Percentiles rank a stretch among this genome's conserved stretches.
Conservation (phyloP, 1,139 yeast species). For the Taiozyma onychis region DNA sequence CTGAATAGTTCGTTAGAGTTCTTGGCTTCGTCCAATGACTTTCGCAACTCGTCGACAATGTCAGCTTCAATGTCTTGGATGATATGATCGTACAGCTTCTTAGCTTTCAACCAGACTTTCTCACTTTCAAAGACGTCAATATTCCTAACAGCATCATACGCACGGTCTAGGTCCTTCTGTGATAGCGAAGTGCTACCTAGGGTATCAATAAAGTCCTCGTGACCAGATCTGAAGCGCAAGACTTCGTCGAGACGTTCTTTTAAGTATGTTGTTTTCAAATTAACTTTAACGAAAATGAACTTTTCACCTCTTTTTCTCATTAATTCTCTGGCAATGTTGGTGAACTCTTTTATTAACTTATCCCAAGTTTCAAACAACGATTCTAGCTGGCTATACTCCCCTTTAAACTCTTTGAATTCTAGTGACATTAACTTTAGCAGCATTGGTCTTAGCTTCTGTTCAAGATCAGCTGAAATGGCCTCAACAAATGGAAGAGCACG, state of each 20-base stretch:
- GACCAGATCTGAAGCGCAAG: conserved; percentile 44
- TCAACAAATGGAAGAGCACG: conserved; percentile 64
- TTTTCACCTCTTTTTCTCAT: conserved; percentile 71
- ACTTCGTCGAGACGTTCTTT: conserved; percentile 44
- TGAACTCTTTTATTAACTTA: conserved; percentile 47
- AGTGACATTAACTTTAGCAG: conserved; percentile 32
- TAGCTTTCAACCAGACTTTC: conserved; percentile 35
- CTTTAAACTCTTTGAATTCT: conserved; percentile 30
- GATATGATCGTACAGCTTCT: conserved; percentile 35
- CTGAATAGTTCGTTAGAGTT: conserved; percentile 45
- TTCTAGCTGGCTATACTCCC: conserved; percentile 21
- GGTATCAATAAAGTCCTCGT: conserved; percentile 42
- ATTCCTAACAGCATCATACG: conserved; percentile 34
- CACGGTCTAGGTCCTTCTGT: conserved; percentile 32
- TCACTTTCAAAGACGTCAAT: conserved; percentile 34
- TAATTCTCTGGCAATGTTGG: conserved; percentile 62
- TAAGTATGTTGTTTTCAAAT: conserved; percentile 40
- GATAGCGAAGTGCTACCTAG: conserved; percentile 29
- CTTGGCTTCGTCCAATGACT: conserved; percentile 32
- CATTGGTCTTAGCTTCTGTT: conserved; percentile 27
- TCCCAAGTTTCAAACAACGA: conserved; percentile 42
- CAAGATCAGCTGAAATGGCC: conserved; percentile 46
- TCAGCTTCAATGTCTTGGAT: conserved; percentile 40
- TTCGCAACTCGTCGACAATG: conserved; percentile 36
- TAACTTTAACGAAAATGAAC: conserved; percentile 59